Base-by-base conservation (phyloP, 2,329 filamentous ascomycete genomes). In the Bertia moriformis region DNA sequence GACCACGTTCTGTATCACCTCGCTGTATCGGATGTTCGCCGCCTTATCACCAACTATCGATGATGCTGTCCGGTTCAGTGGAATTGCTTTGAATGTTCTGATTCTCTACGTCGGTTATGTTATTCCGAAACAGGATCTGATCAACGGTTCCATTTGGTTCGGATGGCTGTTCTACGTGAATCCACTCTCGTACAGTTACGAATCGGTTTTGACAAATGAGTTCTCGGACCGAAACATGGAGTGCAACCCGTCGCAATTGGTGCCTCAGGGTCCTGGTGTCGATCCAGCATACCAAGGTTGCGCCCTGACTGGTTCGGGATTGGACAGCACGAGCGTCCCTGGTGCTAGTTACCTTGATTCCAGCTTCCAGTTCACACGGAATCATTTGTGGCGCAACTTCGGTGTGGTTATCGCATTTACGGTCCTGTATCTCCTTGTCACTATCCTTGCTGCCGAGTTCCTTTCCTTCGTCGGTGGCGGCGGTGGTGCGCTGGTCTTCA, bases 391-490 rank as follows among this genome's bases (percentile, higher is more conserved):
- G 65, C 74, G 83, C 3, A 87, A 89, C 52, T 86, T 83, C 49
- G 83, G 80, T 20, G 77, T 88, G 3, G 58, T 91, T 1, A 75
- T 88, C 46, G 83, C 79, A 0, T 91, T 85, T 46, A 71, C 75
- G 1, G 64, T 84, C 1, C 67, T 86, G 4, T 93, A 89, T 50
- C 71, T 93, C 12, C 46, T 78, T 10, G 57, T 89, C 19, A 89
- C 83, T 0, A 69, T 81, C 4, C 46, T 82, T 17, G 81, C 78
- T 1, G 77, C 79, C 14, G 84, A 93, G 49, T 47, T 71, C 1
- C 67, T 88, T 47, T 69, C 67, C 14, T 83, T 84, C 49, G 63
- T 67, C 15, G 59, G 62, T 1, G 60, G 62, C 14, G 80, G 75
- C 4, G 78, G 77, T n/a, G 80, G 79, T 39, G 79, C 78, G 1